Evolutionary conservation across 2,329 filamentous ascomycete genomes (phyloP), one percentile per base, ranked within the genome.

Genomic region (Aspergillus calidoustus): DNA sequence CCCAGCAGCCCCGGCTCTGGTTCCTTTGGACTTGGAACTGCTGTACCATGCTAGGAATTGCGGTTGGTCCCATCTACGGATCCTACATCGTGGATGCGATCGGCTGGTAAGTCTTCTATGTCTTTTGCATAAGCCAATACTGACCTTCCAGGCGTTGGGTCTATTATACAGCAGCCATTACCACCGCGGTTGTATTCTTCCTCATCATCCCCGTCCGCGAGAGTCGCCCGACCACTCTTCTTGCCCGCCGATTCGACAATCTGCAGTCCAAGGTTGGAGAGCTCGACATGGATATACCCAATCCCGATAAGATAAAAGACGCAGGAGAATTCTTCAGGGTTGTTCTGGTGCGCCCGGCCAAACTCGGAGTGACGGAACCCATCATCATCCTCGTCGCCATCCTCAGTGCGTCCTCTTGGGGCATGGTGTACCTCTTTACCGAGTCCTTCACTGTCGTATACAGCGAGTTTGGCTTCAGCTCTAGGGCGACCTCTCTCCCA

Each of bases 61-160:
- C 52, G 15, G 34, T 44, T 51, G 58, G 58, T 2, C 58, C 52
- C 22, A 60, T 60, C 44, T 60, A 60, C 52, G 49, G 58, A 19
- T 47, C 58, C 7, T 60, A 60, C n/a, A 30, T 60, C 8, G 41
- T 31, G 23, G 43, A 56, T 31, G 44, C 52, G 30, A 22, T 53
- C n/a, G 50, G 50, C 8, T 44, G n/a, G 47, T 41, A 44, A 23
- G 41, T 49, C 9, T 38, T 38, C 9, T 15, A 13, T 38, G 11
- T 38, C 11, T 15, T 38, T 15, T 38, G 13, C 11, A 13, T 13
- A 38, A 38, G 25, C 6, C 25, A 7, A 28, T 28, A 7, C 34
- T 38, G 34, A 38, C 34, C 34, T 8, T 38, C 5, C 13, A 58
- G 55, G 55, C 55, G 55, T 4, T 58, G 48, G 55, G 34, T 58